Evolutionary conservation across 768 basidiomycete genomes (phyloP).

Genomic region (Auricularia sp.): DNA sequence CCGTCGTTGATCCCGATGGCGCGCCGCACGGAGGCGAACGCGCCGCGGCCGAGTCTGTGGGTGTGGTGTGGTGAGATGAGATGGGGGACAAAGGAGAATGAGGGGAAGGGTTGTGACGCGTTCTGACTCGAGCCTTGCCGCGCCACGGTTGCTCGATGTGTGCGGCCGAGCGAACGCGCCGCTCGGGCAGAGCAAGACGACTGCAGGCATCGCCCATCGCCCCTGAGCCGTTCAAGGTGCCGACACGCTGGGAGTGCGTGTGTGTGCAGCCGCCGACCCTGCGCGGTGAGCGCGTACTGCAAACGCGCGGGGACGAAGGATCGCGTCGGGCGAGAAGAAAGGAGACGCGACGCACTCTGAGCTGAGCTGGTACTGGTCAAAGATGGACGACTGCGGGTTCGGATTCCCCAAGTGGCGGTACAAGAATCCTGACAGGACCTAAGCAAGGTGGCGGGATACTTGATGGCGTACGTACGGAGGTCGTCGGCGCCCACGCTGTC

Average conservation of each 20-base stretch:
- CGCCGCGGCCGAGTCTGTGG: conserved; percentile 63
- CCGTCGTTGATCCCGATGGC: conserved; percentile 66
- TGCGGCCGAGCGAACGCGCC: no score
- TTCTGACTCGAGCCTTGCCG: no score
- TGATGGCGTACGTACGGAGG: background rate
- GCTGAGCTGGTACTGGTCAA: conserved; percentile 26
- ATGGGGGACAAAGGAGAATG: no score
- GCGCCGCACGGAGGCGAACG: conserved; percentile 84
- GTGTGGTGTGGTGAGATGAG: background rate
- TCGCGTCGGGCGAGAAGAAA: background rate
- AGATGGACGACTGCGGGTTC: conserved; percentile 20
- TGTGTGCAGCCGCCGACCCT: no score
- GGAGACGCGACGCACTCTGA: conserved; percentile 14
- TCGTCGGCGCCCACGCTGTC: background rate
- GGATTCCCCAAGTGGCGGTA: background rate
- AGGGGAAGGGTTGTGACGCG: no score
- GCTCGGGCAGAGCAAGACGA: no score
- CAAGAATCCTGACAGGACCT: background rate
- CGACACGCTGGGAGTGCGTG: no score
- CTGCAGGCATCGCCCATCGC: no score
- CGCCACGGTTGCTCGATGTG: no score
- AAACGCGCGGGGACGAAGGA: background rate
- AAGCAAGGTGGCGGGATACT: no score
- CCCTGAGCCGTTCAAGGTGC: no score
- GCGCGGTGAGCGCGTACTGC: no score